phyloP scores from a whole-genome alignment of 805 yeast genomes.

The Kodamaea jinghongensis region DNA sequence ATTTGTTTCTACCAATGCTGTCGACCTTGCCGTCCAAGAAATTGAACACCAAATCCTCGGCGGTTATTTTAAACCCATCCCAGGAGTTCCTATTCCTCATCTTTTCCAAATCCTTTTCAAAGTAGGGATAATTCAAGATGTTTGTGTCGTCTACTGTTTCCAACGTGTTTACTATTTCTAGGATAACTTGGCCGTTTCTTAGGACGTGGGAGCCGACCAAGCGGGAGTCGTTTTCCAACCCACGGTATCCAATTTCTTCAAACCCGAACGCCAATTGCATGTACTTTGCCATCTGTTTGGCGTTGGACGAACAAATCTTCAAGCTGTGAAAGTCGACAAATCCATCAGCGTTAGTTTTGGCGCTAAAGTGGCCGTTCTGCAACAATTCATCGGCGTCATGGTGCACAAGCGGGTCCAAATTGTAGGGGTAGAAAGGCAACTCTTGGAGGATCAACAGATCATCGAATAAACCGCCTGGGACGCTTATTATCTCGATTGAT shows the following conservation, averaged over 20 bases:
- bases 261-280: constrained; percentile 63
- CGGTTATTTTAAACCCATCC: constrained; percentile 9
- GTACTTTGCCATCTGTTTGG: constrained; percentile 58
- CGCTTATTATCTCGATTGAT: too few species aligned
- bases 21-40: constrained; percentile 34
- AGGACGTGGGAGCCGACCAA: constrained; percentile 59
- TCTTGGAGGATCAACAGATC: too few species aligned
- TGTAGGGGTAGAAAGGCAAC: background rate
- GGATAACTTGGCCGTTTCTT: constrained; percentile 49
- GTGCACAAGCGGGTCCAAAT: background rate
- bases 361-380: background rate
- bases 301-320: constrained; percentile 72
- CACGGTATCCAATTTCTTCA: constrained; percentile 55
- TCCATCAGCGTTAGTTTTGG: constrained; percentile 23
- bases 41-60: constrained; percentile 33
- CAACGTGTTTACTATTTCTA: constrained; percentile 47
- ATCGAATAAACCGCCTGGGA: too few species aligned
- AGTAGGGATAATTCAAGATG: constrained; percentile 11
- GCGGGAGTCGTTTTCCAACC: constrained; percentile 67
- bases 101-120: constrained; percentile 13
- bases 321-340: constrained; percentile 59
- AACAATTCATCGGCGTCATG: too few species aligned
- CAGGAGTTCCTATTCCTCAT: background rate
- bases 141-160: constrained; percentile 22
- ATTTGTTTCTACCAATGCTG: constrained; percentile 1